Evolutionary conservation across 2,329 filamentous ascomycete species (phyloP).

Genomic region (Didymella exigua): DNA sequence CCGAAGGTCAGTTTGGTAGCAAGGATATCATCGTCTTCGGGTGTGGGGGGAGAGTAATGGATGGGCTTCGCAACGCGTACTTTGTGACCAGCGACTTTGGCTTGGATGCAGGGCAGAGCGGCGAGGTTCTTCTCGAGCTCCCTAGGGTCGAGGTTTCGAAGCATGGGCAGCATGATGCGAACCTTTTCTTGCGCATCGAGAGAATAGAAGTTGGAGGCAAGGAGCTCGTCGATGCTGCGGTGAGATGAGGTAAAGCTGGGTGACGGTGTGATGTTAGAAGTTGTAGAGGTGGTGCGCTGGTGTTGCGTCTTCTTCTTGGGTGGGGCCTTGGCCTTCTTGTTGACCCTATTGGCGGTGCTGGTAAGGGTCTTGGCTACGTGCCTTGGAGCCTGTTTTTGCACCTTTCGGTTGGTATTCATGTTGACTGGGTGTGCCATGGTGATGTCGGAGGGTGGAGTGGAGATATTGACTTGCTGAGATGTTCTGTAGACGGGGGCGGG

Average conservation of each 20-base stretch:
- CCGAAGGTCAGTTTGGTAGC: not conserved
- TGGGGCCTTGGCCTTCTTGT: constrained; percentile 2
- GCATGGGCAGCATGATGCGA: constrained; percentile 25
- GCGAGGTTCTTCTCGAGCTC: not conserved
- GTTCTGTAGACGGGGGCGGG: not conserved
- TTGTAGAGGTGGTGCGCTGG: not conserved
- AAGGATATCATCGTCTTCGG: not conserved
- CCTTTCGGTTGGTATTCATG: not conserved
- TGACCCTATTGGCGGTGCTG: not conserved
- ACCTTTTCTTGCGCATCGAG: constrained; percentile 24
- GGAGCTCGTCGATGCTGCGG: constrained; percentile 17
- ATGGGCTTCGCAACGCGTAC: not conserved
- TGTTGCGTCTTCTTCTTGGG: constrained; percentile 5
- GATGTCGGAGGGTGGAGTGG: not conserved
- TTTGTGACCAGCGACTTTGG: constrained; percentile 5
- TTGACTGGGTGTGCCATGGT: not conserved
- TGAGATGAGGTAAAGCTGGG: not conserved
- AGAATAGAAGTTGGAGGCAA: constrained; percentile 13
- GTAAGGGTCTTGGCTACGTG: not conserved
- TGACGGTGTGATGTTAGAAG: not conserved
- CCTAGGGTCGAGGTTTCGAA: constrained; percentile 25
- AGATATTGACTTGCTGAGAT: not conserved
- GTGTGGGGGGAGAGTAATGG: not conserved
- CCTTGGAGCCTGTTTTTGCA: not conserved
- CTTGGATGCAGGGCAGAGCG: not conserved